Conservation (phyloP, 805 yeast genomes). For the Isabelozyma gotoi region DNA sequence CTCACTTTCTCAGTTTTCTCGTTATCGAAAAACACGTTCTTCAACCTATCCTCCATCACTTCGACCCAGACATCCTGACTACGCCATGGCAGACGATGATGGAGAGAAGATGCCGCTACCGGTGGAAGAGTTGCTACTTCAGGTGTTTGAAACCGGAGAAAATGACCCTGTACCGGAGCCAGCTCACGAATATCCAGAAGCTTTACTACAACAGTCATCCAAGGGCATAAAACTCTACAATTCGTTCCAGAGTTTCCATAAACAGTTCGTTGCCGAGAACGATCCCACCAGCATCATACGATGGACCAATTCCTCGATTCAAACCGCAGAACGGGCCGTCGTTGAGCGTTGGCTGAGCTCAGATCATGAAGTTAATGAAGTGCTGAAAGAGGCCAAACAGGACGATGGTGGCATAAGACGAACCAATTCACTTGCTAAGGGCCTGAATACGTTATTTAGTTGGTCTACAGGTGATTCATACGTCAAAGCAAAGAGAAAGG, state of each 20-base stretch:
- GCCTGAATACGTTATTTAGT: slow-evolving; percentile 27
- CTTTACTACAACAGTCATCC: slow-evolving; percentile 27
- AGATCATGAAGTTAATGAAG: slow-evolving; percentile 10
- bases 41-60: too few relatives aligned
- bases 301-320: slow-evolving; percentile 30
- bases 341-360: slow-evolving; percentile 23
- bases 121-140: slow-evolving; percentile 2
- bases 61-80: too few relatives aligned
- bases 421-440: slow-evolving; percentile 2
- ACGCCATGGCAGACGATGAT: not conserved
- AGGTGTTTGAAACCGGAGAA: slow-evolving; percentile 2
- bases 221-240: slow-evolving; percentile 30
- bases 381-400: slow-evolving; percentile 1
- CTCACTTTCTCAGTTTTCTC: too few relatives aligned
- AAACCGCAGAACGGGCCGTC: slow-evolving; percentile 15
- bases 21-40: too few relatives aligned
- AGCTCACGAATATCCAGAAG: slow-evolving; percentile 26
- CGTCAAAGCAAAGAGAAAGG: slow-evolving; percentile 29
- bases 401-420: slow-evolving; percentile 1
- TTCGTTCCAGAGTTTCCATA: slow-evolving; percentile 32
- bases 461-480: slow-evolving; percentile 46
- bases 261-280: slow-evolving; percentile 28
- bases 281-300: slow-evolving; percentile 18
- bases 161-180: not conserved
- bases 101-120: not conserved